Percentiles rank a stretch among this genome's conserved stretches.
Conservation (phyloP, 495 filamentous ascomycete species). For the Filosporella fistucella region DNA sequence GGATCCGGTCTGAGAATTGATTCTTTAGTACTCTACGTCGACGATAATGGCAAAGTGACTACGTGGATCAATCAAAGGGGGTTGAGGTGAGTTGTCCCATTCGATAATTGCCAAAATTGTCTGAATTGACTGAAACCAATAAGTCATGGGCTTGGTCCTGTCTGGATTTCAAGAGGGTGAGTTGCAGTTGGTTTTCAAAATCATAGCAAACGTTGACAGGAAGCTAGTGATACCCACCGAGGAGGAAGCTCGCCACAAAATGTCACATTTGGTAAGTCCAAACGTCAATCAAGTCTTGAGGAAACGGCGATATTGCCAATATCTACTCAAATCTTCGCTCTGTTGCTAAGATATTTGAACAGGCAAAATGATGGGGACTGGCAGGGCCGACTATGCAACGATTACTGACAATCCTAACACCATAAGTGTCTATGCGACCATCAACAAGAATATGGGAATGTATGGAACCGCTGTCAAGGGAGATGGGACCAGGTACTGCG, state of each 20-base stretch:
- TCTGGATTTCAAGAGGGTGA: background rate
- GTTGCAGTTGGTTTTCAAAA: background rate
- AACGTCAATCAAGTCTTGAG: too few species aligned
- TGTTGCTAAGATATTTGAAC: background rate
- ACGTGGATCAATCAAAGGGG: constrained; percentile 3
- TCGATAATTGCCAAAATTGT: background rate
- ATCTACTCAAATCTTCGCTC: background rate
- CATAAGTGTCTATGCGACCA: background rate
- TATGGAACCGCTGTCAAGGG: background rate
- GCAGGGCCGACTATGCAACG: background rate
- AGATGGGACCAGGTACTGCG: background rate
- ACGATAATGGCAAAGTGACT: constrained; percentile 1
- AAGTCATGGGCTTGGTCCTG: background rate
- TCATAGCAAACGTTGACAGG: background rate
- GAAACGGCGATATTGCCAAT: too few species aligned
- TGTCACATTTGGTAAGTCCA: background rate
- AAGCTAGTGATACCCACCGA: background rate
- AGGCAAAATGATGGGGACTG: background rate
- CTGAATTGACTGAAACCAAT: background rate
- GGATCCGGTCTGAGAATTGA: background rate
- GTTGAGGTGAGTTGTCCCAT: background rate
- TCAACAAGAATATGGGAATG: background rate
- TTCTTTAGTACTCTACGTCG: background rate
- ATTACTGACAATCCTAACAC: background rate
- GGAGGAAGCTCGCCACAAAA: background rate